Percentiles rank a stretch among this genome's conserved stretches.
phyloP scores from a whole-genome alignment of 345 rosid genomes.

The Eucalyptus sp. region DNA sequence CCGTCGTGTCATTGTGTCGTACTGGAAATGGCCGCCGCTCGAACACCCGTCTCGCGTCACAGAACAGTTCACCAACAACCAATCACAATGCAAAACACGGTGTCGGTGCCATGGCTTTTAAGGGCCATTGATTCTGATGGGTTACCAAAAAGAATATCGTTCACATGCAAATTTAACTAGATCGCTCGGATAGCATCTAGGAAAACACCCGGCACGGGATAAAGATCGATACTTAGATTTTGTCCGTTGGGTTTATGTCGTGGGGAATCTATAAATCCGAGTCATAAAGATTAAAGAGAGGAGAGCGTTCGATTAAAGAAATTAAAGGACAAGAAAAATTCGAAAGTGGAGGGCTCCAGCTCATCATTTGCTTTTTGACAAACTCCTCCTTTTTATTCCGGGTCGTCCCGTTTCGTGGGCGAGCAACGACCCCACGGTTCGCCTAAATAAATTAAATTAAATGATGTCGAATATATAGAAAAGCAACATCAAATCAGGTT shows the following conservation, averaged over 20 bases:
- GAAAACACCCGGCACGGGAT: background rate
- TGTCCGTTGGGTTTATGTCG: background rate
- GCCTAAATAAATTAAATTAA: background rate
- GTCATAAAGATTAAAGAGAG: background rate
- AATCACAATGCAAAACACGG: fast-evolving
- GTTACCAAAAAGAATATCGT: background rate
- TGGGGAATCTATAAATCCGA: background rate
- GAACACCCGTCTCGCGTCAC: fast-evolving
- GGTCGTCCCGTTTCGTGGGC: background rate
- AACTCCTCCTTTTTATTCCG: background rate
- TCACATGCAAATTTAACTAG: background rate
- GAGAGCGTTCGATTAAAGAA: background rate
- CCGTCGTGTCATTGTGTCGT: background rate
- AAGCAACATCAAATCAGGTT: background rate
- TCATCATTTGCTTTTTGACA: background rate
- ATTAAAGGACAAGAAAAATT: background rate
- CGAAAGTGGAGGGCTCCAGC: background rate
- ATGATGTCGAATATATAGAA: background rate
- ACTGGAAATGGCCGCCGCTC: background rate
- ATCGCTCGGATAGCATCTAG: background rate
- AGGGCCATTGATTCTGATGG: background rate
- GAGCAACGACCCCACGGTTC: background rate
- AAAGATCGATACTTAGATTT: background rate
- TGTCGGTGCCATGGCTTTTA: no score
- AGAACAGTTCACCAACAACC: fast-evolving